Conservation (phyloP, 1,139 yeast species). For the Nakaseomyces sp. region DNA sequence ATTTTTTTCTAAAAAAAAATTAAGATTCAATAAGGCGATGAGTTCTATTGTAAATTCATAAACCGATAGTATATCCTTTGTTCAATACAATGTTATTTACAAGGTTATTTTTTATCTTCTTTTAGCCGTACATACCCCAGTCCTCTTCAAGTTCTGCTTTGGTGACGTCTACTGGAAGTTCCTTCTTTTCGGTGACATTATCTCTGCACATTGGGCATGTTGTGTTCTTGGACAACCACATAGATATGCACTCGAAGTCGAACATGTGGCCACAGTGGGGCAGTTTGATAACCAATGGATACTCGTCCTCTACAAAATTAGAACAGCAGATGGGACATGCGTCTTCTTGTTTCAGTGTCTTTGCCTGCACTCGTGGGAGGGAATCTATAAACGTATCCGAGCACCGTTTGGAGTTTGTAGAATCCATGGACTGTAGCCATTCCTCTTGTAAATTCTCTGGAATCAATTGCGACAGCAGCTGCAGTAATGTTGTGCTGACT, state of each 20-base stretch:
- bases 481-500: slow-evolving; percentile 16
- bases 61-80: too few species aligned
- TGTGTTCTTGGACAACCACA: slow-evolving; percentile 72
- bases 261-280: slow-evolving; percentile 74
- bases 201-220: slow-evolving; percentile 87
- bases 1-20: too few species aligned
- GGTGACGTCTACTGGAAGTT: slow-evolving; percentile 43
- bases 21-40: too few species aligned
- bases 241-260: slow-evolving; percentile 83
- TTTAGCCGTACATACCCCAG: slow-evolving; percentile 72
- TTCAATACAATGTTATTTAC: too few species aligned
- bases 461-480: slow-evolving; percentile 22
- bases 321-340: slow-evolving; percentile 81
- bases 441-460: slow-evolving; percentile 25
- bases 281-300: slow-evolving; percentile 70
- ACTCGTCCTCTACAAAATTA: slow-evolving; percentile 58
- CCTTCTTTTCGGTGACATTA: slow-evolving; percentile 48
- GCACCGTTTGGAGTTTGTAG: slow-evolving; percentile 44
- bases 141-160: slow-evolving; percentile 61
- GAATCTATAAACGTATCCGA: slow-evolving; percentile 63
- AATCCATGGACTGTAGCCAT: slow-evolving; percentile 20
- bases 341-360: slow-evolving; percentile 44
- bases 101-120: too few species aligned
- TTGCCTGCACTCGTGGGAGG: slow-evolving; percentile 57
- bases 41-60: neutral